Evolutionary conservation across 2,329 filamentous ascomycete genomes (phyloP), one percentile per base, ranked within the genome.

Genomic region (Akanthomyces lecanii): DNA sequence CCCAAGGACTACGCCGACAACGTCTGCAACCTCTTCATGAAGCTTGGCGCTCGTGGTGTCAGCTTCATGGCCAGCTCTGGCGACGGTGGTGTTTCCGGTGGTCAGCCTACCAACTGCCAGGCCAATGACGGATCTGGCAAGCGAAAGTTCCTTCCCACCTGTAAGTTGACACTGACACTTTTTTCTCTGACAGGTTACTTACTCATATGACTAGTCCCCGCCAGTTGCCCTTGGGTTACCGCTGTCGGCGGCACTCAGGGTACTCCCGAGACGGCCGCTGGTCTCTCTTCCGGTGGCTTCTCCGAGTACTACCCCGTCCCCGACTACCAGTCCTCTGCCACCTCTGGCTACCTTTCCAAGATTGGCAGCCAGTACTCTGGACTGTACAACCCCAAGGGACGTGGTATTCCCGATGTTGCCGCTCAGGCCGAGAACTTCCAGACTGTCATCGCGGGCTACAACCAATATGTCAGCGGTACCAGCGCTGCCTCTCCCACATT

Each of bases 401-500:
- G 62, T 33, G 62, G 48, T 21, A 56, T 61, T 10, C 62, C 62
- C 6, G 62, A 64, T 21, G 28, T 64, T n/a, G 30, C 62, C 28
- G 56, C 56, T 2, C 45, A 51, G 23, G 45, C 45, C 7, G 12
- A 40, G 14, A 33, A 65, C 45, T 48, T 61, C 47, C 40, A 36
- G 4, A 30, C 16, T 18, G 30, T 64, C 36, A 33, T 56, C 45
- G 21, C 8, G 36, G 45, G 44, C 18, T 3, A 51, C 5, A 42
- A 52, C 40, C 10, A n/a, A 0, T 7, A 42, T 10, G 18, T 25
- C 25, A 45, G 44, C 44, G 71, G 70, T 2, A 62, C 64, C 7
- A 75, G 72, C 23, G 79, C 78, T 0, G 74, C 76, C 1, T 68
- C 74, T 0, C 78, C 79, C 0, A 73, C 77, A 0, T 75, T 80